Evolutionary conservation across 139 green algal species (phyloP).

Genomic region (Chlorella sp.): DNA sequence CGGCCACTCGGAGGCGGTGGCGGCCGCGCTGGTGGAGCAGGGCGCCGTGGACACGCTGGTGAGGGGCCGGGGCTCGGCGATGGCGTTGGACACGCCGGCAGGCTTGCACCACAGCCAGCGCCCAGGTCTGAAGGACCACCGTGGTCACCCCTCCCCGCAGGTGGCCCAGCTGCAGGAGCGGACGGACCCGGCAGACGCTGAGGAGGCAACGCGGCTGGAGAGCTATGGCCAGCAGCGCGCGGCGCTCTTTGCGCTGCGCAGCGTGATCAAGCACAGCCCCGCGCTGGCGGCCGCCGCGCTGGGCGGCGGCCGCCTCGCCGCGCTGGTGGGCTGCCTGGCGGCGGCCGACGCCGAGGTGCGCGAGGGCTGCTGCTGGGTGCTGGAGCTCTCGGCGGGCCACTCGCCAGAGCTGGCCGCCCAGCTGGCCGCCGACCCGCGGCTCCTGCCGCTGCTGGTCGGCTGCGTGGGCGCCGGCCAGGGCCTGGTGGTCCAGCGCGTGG

Average conservation of each 20-base stretch:
- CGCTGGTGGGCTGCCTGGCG: neutral
- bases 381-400: slow-evolving; percentile 8
- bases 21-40: neutral
- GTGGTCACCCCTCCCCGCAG: too few relatives aligned
- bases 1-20: neutral
- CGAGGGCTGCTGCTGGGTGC: slow-evolving; percentile 26
- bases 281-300: neutral
- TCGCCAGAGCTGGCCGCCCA: neutral
- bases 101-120: too few relatives aligned
- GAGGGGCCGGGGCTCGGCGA: neutral
- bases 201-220: too few relatives aligned
- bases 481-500: slow-evolving; percentile 4
- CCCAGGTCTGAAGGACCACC: too few relatives aligned
- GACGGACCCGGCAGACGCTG: too few relatives aligned
- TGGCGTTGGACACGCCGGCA: neutral
- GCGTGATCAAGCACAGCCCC: neutral
- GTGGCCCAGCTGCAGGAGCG: too few relatives aligned
- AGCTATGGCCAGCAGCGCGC: too few relatives aligned
- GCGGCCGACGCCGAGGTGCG: neutral
- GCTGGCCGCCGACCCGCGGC: neutral
- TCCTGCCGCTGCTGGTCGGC: slow-evolving; percentile 14
- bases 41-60: neutral
- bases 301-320: neutral
- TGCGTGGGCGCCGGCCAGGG: slow-evolving; percentile 8
- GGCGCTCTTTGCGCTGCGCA: slow-evolving; percentile 10